Conservation (phyloP, 192 early-diverging fungal genomes). For the Rhizophagus prolifer region DNA sequence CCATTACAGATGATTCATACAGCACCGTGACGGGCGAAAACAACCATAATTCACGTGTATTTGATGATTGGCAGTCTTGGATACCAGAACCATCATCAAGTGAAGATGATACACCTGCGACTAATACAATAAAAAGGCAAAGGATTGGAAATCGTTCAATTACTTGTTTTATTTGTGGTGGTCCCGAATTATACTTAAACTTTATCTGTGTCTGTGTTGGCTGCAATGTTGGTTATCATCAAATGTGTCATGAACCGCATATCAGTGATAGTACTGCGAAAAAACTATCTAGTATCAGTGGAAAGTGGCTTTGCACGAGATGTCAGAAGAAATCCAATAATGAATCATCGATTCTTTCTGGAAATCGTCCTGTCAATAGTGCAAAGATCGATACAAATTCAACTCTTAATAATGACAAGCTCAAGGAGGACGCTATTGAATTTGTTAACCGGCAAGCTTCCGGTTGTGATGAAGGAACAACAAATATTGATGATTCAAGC, state of each 20-base stretch:
- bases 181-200: not conserved
- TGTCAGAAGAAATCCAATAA: constrained; percentile 1
- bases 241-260: constrained; percentile 21
- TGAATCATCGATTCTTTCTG: not conserved
- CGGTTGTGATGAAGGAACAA: not conserved
- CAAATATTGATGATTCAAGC: not conserved
- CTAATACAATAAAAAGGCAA: not conserved
- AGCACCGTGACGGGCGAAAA: not conserved
- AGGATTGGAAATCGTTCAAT: not conserved
- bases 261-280: constrained; percentile 2
- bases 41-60: not conserved
- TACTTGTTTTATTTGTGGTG: constrained; percentile 16
- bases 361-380: not conserved
- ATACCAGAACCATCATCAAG: not conserved
- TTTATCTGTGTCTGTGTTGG: constrained; percentile 22
- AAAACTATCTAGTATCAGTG: not conserved
- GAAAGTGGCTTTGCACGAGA: constrained; percentile 12
- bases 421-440: not conserved
- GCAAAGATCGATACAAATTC: not conserved
- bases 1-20: not conserved
- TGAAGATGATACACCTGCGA: not conserved
- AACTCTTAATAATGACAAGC: not conserved
- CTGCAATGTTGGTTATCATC: constrained; percentile 22
- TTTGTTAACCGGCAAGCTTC: not conserved
- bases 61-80: not conserved